Percentiles rank a stretch among this genome's conserved stretches.
phyloP scores from a whole-genome alignment of 805 yeast species.

The Ogataea chonburiensis region DNA sequence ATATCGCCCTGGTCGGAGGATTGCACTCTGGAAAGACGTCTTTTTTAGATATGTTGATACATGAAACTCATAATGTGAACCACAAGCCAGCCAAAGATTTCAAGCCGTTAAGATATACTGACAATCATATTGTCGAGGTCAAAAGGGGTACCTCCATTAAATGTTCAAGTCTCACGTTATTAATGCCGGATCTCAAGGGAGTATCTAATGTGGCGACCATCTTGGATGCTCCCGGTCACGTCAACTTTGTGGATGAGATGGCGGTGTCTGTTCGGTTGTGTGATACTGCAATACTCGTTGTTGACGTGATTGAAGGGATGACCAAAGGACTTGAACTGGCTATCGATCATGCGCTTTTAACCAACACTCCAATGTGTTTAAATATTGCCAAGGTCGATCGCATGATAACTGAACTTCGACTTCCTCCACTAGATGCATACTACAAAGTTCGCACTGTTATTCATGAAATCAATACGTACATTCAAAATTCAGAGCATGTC shows the following conservation, averaged over 20 bases:
- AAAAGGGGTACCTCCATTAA: constrained; percentile 71
- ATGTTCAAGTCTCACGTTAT: constrained; percentile 57
- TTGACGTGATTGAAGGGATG: constrained; percentile 87
- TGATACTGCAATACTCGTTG: constrained; percentile 66
- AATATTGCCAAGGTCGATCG: constrained; percentile 84
- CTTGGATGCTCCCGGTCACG: constrained; percentile 91
- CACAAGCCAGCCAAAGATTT: constrained; percentile 35
- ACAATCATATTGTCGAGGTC: constrained; percentile 65
- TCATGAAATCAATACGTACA: constrained; percentile 59
- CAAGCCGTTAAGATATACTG: constrained; percentile 63
- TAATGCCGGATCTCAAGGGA: constrained; percentile 51
- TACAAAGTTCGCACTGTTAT: constrained; percentile 61
- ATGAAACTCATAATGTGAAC: constrained; percentile 57
- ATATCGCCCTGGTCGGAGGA: constrained; percentile 76
- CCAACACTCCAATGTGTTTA: constrained; percentile 52
- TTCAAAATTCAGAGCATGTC: constrained; percentile 33
- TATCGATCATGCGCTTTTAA: constrained; percentile 50
- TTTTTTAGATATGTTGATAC: constrained; percentile 63
- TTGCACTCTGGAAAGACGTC: constrained; percentile 86
- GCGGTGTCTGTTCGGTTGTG: constrained; percentile 53
- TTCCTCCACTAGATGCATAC: constrained; percentile 74
- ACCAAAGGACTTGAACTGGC: constrained; percentile 53
- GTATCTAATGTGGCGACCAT: constrained; percentile 62
- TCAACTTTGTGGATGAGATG: constrained; percentile 76
- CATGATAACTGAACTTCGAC: constrained; percentile 70